A percentile compares a stretch with the other conserved stretches of the same genome.
phyloP scores from a whole-genome alignment of 2,329 filamentous ascomycete genomes.

The Xylaria arbuscula region DNA sequence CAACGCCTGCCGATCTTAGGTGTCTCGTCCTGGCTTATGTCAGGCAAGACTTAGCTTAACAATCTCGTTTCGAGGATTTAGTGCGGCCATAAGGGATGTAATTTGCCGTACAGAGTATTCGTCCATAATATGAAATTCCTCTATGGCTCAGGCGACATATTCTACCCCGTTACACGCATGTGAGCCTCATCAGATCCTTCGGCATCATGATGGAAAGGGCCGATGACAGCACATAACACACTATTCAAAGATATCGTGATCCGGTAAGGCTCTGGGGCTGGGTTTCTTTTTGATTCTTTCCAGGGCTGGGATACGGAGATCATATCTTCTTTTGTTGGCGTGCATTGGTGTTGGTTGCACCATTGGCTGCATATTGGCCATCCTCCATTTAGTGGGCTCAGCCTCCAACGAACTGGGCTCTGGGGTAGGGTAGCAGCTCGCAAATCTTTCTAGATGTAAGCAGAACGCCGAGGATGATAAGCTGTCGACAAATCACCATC shows the following conservation, averaged over 20 bases:
- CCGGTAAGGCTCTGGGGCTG: neutral
- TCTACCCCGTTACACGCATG: slow-evolving; percentile 1
- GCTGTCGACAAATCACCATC: too few species aligned
- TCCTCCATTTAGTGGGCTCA: slow-evolving; percentile 2
- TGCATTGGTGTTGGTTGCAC: slow-evolving; percentile 11
- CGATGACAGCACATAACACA: neutral
- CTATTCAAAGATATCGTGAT: slow-evolving; percentile 1
- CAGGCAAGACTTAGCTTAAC: neutral
- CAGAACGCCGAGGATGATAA: neutral
- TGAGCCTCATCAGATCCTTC: neutral
- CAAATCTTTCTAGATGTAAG: slow-evolving; percentile 6
- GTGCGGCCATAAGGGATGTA: neutral
- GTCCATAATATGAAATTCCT: neutral
- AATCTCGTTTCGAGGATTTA: neutral
- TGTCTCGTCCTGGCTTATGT: slow-evolving; percentile 1
- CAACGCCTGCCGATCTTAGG: neutral
- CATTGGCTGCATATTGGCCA: neutral
- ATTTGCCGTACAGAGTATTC: neutral
- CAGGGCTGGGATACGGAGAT: slow-evolving; percentile 9
- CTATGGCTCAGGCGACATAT: neutral
- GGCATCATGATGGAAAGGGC: neutral
- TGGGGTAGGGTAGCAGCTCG: neutral
- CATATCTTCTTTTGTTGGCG: slow-evolving; percentile 10
- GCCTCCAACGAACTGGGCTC: neutral
- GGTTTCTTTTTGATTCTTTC: slow-evolving; percentile 1